Evolutionary conservation across 2,329 filamentous ascomycete species (phyloP).

Genomic region (Penicillium hesseltinei): DNA sequence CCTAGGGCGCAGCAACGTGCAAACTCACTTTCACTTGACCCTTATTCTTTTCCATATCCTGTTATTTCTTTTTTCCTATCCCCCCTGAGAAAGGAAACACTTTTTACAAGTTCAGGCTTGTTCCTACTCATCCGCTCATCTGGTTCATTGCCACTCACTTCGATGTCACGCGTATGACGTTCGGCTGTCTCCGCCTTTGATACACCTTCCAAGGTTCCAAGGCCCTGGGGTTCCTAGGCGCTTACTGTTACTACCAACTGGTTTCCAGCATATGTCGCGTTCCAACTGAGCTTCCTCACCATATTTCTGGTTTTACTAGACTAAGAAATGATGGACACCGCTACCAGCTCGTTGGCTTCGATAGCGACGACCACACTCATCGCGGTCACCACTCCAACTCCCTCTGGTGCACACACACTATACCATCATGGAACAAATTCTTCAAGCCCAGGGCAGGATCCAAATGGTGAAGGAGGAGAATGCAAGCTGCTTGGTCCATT

Average conservation of each 20-base stretch:
- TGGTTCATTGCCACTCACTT: not conserved
- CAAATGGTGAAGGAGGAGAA: conserved; percentile 62
- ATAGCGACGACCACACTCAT: conserved; percentile 15
- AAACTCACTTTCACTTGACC: not conserved
- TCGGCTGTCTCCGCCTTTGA: conserved; percentile 4
- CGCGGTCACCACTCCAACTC: conserved; percentile 17
- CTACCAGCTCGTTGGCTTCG: conserved; percentile 14
- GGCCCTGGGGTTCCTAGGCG: not conserved
- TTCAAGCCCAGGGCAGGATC: conserved; percentile 25
- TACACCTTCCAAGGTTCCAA: not conserved
- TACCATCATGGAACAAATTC: conserved; percentile 18
- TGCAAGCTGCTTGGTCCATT: conserved; percentile 88
- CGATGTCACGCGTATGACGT: conserved; percentile 11
- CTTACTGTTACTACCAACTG: not conserved
- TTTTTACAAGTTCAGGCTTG: not conserved
- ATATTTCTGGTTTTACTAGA: not conserved
- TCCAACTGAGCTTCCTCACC: not conserved
- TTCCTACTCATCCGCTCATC: not conserved
- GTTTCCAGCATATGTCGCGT: not conserved
- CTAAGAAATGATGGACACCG: conserved; percentile 8
- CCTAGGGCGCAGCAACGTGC: conserved; percentile 4
- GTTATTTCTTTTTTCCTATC: not conserved
- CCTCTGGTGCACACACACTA: conserved; percentile 19
- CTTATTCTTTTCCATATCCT: not conserved
- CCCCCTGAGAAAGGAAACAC: too few species aligned